A percentile compares a stretch with the other conserved stretches of the same genome.
Evolutionary conservation across 305 asterid species (phyloP).

Genomic region (Solanum hybrid): DNA sequence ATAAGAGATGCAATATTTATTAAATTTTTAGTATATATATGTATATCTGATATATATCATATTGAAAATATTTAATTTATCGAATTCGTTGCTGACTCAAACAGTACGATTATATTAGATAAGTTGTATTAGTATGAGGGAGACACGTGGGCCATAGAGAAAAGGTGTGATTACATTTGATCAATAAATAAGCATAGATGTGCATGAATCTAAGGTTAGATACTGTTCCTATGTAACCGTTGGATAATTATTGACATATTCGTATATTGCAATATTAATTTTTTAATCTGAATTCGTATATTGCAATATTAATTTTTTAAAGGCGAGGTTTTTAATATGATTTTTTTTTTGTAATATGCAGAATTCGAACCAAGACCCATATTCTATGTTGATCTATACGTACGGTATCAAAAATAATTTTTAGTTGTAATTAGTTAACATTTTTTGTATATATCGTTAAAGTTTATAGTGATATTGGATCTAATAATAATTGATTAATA

Average conservation of each 20-base stretch:
- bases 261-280: neutral
- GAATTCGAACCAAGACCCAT: neutral
- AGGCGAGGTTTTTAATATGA: fast-evolving
- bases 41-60: neutral
- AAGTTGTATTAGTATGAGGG: neutral
- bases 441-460: too few relatives aligned
- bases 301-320: neutral
- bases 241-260: neutral
- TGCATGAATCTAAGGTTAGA: conserved; percentile 15
- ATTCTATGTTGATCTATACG: neutral
- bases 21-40: too few relatives aligned
- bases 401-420: too few relatives aligned
- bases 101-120: neutral
- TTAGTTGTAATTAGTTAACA: too few relatives aligned
- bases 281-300: neutral
- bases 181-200: neutral
- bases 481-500: too few relatives aligned
- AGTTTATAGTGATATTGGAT: too few relatives aligned
- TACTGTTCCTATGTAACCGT: neutral
- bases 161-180: neutral
- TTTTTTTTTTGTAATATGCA: neutral
- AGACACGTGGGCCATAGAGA: neutral
- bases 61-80: neutral
- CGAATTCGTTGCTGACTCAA: fast-evolving
- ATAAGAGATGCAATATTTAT: neutral